Conservation (phyloP, 2,329 filamentous ascomycete genomes). For the Xylogone sp. region DNA sequence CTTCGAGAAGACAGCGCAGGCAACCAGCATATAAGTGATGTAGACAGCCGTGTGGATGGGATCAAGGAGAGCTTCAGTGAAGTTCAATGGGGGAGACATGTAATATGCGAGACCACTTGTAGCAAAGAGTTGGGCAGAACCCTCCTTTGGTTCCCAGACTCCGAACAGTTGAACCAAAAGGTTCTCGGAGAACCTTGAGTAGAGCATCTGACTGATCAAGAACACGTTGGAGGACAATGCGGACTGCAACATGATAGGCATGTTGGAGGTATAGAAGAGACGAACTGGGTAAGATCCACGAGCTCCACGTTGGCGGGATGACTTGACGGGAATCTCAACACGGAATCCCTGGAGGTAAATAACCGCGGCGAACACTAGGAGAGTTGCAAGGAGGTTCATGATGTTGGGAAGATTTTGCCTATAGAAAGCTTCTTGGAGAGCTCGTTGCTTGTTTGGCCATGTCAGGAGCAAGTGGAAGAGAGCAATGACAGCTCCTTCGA, state of each 20-base stretch:
- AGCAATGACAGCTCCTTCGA: slow-evolving; percentile 96
- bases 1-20: slow-evolving; percentile 98
- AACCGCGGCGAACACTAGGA: slow-evolving; percentile 91
- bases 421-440: slow-evolving; percentile 98
- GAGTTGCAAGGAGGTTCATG: slow-evolving; percentile 95
- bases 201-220: slow-evolving; percentile 98
- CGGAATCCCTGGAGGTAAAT: slow-evolving; percentile 99
- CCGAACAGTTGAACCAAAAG: slow-evolving; percentile 95
- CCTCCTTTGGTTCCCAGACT: slow-evolving; percentile 97
- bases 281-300: slow-evolving; percentile 97
- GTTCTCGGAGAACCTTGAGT: slow-evolving; percentile 98
- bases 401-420: slow-evolving; percentile 99
- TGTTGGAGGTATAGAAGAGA: slow-evolving; percentile 99
- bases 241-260: slow-evolving; percentile 99
- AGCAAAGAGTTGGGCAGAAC: slow-evolving; percentile 91
- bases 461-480: slow-evolving; percentile 97
- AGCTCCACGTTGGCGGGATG: slow-evolving; percentile 95
- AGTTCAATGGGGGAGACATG: slow-evolving; percentile 97
- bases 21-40: slow-evolving; percentile 95
- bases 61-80: slow-evolving; percentile 94
- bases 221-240: slow-evolving; percentile 98
- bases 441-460: slow-evolving; percentile 98
- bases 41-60: slow-evolving; percentile 96
- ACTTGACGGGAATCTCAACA: slow-evolving; percentile 99
- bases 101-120: slow-evolving; percentile 96